Evolutionary conservation across 2,329 filamentous ascomycete species (phyloP), one percentile per base, ranked within the genome.

Genomic region (Fusarium sambucinum): DNA sequence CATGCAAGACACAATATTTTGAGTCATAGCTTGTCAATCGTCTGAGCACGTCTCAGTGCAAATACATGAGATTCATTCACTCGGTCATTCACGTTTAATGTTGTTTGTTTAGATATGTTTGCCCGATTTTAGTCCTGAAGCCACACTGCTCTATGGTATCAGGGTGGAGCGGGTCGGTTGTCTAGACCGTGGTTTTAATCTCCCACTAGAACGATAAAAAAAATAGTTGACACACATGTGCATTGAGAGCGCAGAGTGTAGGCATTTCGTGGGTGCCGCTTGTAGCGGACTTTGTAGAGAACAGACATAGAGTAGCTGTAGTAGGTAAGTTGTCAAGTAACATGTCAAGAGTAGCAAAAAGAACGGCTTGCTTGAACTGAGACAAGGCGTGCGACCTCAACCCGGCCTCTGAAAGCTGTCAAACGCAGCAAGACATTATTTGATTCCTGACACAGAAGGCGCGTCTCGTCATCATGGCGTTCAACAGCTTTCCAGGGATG

Each of bases 161-260:
- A 87, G 87, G 87, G 87, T 89, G 87, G 87, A 89, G 83, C 81
- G 84, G 86, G 87, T 86, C 76, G 87, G 87, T 85, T 89, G 87
- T 89, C 87, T 88, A 88, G 86, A 85, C 87, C 86, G 78, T 83
- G 78, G 79, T 80, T 75, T 88, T 84, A 74, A 83, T 88, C 85
- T 89, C 84, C 86, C 87, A 88, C 86, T 77, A 85, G 85, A 88
- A 82, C 80, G 80, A 82, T 83, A 81, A 77, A 79, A 55, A 63
- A 75, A 85, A 76, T 85, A 86, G 83, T 86, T 87, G 81, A 87
- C 86, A 85, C 81, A 79, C 82, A 78, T 81, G 84, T 83, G 85
- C 83, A 88, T 82, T 79, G 82, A 83, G 80, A 79, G 82, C 83
- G 84, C 82, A 79, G 85, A 82, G 85, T 86, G 86, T 83, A 87